phyloP scores from a whole-genome alignment of 129 eudicot genomes.

The Helichrysum umbraculigerum region DNA sequence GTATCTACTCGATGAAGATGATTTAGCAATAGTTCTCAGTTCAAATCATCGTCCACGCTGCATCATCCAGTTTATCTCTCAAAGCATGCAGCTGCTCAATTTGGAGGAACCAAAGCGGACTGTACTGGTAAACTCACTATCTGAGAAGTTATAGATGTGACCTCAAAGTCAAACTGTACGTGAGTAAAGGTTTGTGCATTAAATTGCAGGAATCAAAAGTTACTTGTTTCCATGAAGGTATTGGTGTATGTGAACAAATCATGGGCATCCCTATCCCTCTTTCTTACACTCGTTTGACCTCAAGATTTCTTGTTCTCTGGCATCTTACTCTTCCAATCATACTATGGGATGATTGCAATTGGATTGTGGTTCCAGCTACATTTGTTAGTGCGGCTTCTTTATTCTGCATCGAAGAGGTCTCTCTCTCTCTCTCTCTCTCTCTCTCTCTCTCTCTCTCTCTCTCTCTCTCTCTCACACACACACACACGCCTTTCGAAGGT shows the following conservation, averaged over 20 bases:
- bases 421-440: constrained; percentile 17
- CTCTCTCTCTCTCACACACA: neutral
- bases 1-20: constrained; percentile 72
- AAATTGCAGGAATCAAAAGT: constrained; percentile 76
- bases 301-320: constrained; percentile 95
- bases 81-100: constrained; percentile 59
- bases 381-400: constrained; percentile 93
- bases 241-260: constrained; percentile 84
- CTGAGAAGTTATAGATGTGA: constrained; percentile 4
- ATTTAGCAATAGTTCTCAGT: constrained; percentile 63
- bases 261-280: constrained; percentile 90
- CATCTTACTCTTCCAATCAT: constrained; percentile 96
- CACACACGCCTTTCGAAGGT: neutral
- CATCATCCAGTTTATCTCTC: constrained; percentile 91
- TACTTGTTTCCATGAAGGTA: constrained; percentile 86
- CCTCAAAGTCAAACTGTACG: constrained; percentile 4
- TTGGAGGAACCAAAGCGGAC: constrained; percentile 67
- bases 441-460: constrained; percentile 25
- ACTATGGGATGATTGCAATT: constrained; percentile 98
- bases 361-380: constrained; percentile 99
- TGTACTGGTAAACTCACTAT: constrained; percentile 51
- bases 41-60: constrained; percentile 90
- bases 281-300: constrained; percentile 90
- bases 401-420: constrained; percentile 98
- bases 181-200: constrained; percentile 1